A percentile compares a stretch with the other conserved stretches of the same genome.
Conservation (phyloP, 1,284 basidiomycete genomes). For the Boletus sp. region DNA sequence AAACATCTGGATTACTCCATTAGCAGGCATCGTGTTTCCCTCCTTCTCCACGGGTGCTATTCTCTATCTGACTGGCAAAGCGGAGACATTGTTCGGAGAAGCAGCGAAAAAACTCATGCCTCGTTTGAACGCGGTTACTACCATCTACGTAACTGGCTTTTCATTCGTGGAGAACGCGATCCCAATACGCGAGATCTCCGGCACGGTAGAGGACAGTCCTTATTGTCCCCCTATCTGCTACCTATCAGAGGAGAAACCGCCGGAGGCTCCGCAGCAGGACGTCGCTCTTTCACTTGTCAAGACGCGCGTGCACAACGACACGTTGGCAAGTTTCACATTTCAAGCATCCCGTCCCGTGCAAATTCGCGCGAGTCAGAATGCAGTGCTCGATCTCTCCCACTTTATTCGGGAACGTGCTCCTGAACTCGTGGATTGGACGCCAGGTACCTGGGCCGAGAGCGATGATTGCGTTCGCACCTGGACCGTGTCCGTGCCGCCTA, state of each 20-base stretch:
- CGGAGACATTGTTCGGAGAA: constrained; percentile 47
- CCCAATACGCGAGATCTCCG: constrained; percentile 46
- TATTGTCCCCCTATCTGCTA: constrained; percentile 60
- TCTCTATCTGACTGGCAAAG: constrained; percentile 60
- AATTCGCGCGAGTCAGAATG: constrained; percentile 51
- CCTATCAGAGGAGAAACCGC: constrained; percentile 47
- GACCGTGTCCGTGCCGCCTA: constrained; percentile 50
- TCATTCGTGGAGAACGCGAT: constrained; percentile 54
- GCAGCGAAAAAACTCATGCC: constrained; percentile 54
- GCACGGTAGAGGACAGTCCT: constrained; percentile 43
- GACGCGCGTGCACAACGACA: constrained; percentile 43
- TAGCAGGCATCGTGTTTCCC: constrained; percentile 54
- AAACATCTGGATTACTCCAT: constrained; percentile 54
- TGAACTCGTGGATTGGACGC: constrained; percentile 48
- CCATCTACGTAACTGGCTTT: constrained; percentile 50
- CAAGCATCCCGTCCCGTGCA: constrained; percentile 35
- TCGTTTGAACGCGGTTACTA: constrained; percentile 49
- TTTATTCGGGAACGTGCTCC: constrained; percentile 48
- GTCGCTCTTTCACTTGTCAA: constrained; percentile 33
- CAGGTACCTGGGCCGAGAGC: constrained; percentile 46
- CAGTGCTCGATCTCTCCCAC: constrained; percentile 52
- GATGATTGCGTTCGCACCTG: constrained; percentile 66
- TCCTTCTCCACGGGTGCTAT: constrained; percentile 53
- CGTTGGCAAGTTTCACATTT: constrained; percentile 57
- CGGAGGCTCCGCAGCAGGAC: constrained; percentile 29